These are phyloP conservation scores for Larix kaempferi DNA, from an alignment of 75 land plant genomes.

Conservation along the genomic window DNA sequence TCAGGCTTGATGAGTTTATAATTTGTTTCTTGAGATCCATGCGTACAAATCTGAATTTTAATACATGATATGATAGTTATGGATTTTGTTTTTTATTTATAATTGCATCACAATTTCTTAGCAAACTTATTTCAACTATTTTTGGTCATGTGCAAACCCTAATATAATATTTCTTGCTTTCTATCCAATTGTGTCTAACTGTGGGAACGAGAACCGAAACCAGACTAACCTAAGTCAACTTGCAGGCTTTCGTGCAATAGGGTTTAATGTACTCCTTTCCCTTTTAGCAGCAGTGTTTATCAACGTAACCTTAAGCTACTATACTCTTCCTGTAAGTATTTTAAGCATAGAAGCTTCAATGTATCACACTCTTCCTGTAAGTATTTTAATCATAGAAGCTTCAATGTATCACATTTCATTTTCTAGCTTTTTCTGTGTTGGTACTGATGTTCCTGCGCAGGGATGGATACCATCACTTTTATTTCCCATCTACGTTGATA, in stretches of 20 bases:
- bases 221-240: background rate
- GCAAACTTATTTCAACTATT: background rate
- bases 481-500: conserved; percentile 58
- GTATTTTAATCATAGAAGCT: too few relatives aligned
- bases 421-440: background rate
- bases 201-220: background rate
- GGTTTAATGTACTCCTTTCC: conserved; percentile 46
- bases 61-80: too few relatives aligned
- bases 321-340: conserved; percentile 77
- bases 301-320: conserved; percentile 48
- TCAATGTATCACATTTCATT: too few relatives aligned
- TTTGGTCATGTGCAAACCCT: background rate
- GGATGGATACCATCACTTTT: conserved; percentile 28
- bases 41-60: too few relatives aligned
- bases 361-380: too few relatives aligned
- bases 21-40: too few relatives aligned
- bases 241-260: conserved; percentile 61
- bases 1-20: too few relatives aligned
- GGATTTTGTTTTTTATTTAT: too few relatives aligned
- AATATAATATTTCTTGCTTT: background rate
- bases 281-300: conserved; percentile 39
- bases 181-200: background rate
- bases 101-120: too few relatives aligned
- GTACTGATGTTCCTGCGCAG: conserved; percentile 16
- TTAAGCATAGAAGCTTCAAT: too few relatives aligned